Evolutionary conservation across 2,329 filamentous ascomycete species (phyloP).

Genomic region (Curvularia spicifera): DNA sequence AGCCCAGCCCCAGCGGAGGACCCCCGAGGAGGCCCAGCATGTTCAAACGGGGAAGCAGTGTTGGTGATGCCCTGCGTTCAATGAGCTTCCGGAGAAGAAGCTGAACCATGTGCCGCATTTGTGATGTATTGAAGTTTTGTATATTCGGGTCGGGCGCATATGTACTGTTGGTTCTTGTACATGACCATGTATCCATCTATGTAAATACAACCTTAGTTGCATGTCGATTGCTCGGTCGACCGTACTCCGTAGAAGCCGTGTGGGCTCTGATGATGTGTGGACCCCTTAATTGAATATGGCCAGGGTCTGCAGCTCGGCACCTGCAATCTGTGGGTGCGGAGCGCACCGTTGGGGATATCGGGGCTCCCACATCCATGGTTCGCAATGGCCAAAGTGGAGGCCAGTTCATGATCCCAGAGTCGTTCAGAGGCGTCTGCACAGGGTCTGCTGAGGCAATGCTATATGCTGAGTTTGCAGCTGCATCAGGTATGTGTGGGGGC

Average conservation of each 20-base stretch:
- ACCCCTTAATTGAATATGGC: neutral
- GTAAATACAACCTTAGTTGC: neutral
- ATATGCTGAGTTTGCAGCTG: neutral
- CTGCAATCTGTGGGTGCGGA: constrained; percentile 1
- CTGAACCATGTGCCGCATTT: constrained; percentile 6
- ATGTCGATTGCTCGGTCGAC: neutral
- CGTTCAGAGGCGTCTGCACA: neutral
- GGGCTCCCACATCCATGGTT: constrained; percentile 8
- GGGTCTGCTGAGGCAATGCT: neutral
- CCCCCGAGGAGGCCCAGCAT: constrained; percentile 20
- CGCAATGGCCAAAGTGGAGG: constrained; percentile 5
- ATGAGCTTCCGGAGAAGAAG: constrained; percentile 25
- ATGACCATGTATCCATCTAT: neutral
- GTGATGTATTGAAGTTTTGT: neutral
- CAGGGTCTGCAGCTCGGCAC: neutral
- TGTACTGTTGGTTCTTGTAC: neutral
- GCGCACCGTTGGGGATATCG: neutral
- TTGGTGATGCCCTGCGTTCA: constrained; percentile 20
- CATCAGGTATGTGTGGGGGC: constrained; percentile 9
- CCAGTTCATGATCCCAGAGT: neutral
- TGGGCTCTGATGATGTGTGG: neutral
- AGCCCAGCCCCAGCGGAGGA: constrained; percentile 7
- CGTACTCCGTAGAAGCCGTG: too few species aligned
- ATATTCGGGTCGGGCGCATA: neutral
- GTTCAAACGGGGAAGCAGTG: constrained; percentile 26